A percentile compares a stretch with the other conserved stretches of the same genome.
These are phyloP conservation scores for Pulveroboletus ravenelii DNA, from an alignment of 768 basidiomycete genomes.

Conservation along the genomic window DNA sequence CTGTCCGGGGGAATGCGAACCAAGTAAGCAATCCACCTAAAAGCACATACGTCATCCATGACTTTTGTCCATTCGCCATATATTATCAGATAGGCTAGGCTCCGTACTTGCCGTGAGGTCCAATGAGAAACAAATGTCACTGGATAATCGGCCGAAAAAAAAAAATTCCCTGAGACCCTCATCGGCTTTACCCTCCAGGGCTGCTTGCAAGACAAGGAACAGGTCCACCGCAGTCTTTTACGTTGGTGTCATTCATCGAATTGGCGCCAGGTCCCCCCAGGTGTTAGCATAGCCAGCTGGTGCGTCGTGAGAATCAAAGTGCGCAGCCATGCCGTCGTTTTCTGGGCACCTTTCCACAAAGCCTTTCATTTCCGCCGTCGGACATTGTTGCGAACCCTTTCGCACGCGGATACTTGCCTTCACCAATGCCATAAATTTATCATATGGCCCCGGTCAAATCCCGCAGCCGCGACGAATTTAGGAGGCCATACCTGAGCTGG, in stretches of 20 bases:
- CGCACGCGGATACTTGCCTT: conserved; percentile 24
- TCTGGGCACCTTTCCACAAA: conserved; percentile 30
- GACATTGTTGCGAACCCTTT: neutral
- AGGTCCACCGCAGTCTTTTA: conserved; percentile 38
- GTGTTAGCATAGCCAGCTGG: conserved; percentile 36
- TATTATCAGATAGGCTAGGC: conserved; percentile 23
- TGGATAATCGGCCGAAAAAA: too few species aligned
- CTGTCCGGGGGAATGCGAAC: conserved; percentile 19
- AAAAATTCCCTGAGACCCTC: conserved; percentile 37
- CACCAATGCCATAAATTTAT: conserved; percentile 41
- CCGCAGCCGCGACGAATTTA: neutral
- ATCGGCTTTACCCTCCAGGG: conserved; percentile 38
- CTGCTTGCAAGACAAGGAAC: conserved; percentile 35
- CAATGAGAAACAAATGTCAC: conserved; percentile 10
- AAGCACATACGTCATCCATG: conserved; percentile 35
- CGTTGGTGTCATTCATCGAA: conserved; percentile 35
- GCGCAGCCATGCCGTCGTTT: conserved; percentile 35
- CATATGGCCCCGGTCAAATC: neutral
- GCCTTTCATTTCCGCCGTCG: neutral
- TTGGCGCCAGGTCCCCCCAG: conserved; percentile 39
- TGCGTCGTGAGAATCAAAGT: conserved; percentile 33
- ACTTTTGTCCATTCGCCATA: conserved; percentile 29
- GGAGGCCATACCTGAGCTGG: conserved; percentile 29
- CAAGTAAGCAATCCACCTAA: neutral
- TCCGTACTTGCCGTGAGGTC: conserved; percentile 34